Conservation (phyloP, 2,329 filamentous ascomycete genomes). For the Endocalyx cinctus region DNA sequence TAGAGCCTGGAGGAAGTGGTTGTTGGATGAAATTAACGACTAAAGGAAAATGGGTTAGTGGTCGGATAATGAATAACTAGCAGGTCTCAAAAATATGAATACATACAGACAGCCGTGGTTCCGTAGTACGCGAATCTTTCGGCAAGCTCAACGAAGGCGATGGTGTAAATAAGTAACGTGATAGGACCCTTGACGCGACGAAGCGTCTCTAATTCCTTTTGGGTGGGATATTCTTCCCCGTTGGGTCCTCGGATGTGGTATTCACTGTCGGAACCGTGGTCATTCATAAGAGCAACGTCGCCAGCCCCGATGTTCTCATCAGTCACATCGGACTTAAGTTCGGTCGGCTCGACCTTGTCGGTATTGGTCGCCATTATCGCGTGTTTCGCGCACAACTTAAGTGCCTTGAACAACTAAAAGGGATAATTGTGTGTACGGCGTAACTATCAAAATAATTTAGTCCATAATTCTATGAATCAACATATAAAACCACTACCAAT, state of each 20-base stretch:
- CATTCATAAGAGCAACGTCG: too few relatives aligned
- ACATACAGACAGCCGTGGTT: constrained; percentile 54
- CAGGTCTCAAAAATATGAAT: not conserved
- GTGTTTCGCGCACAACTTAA: too few relatives aligned
- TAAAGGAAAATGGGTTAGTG: constrained; percentile 24
- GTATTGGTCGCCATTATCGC: too few relatives aligned
- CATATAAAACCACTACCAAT: too few relatives aligned
- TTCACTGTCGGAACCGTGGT: constrained; percentile 13
- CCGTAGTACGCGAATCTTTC: constrained; percentile 64
- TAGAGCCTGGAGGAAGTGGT: constrained; percentile 48
- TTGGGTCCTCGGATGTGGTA: constrained; percentile 21
- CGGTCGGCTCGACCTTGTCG: too few relatives aligned
- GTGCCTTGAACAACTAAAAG: too few relatives aligned
- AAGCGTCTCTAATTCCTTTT: constrained; percentile 48
- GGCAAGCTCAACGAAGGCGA: constrained; percentile 61
- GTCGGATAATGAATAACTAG: not conserved
- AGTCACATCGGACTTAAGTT: too few relatives aligned
- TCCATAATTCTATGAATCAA: too few relatives aligned
- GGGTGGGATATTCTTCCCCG: constrained; percentile 42
- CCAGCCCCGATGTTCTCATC: too few relatives aligned
- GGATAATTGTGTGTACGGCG: too few relatives aligned
- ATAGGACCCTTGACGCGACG: constrained; percentile 50
- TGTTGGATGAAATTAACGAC: constrained; percentile 61
- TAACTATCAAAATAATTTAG: too few relatives aligned
- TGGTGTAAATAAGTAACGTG: constrained; percentile 50